Evolutionary conservation across 148 eudicot species (phyloP).

Genomic region (Limonium bicolor): DNA sequence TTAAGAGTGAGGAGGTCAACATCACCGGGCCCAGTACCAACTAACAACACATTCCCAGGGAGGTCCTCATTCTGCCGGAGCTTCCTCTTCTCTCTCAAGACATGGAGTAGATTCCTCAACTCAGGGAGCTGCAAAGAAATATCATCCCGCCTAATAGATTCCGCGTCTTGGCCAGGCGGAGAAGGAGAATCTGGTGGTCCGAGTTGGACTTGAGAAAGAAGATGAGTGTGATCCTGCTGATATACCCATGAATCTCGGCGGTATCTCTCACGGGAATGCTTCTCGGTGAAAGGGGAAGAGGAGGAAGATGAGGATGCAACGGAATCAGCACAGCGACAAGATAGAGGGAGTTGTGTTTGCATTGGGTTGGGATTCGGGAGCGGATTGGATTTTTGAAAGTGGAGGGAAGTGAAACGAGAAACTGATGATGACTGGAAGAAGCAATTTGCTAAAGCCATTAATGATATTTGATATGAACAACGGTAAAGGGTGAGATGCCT

Average conservation of each 20-base stretch:
- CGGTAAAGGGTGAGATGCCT: no score
- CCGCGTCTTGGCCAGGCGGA: slow-evolving; percentile 11
- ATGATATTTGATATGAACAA: no score
- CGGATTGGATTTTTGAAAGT: no score
- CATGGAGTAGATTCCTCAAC: slow-evolving; percentile 54
- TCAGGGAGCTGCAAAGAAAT: slow-evolving; percentile 77
- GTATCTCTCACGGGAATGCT: slow-evolving; percentile 40
- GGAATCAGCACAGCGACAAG: no score
- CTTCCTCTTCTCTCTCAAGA: slow-evolving; percentile 48
- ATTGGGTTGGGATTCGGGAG: no score
- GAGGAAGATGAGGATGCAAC: no score
- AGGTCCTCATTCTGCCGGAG: slow-evolving; percentile 5
- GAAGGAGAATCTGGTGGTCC: neutral
- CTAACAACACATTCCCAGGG: slow-evolving; percentile 80
- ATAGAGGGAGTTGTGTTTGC: no score
- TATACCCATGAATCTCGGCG: slow-evolving; percentile 63
- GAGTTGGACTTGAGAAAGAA: slow-evolving; percentile 2
- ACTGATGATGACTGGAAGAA: no score
- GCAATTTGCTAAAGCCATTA: no score
- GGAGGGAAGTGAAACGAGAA: no score
- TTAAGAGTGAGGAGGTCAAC: slow-evolving; percentile 73
- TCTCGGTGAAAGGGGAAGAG: slow-evolving; percentile 80
- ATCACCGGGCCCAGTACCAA: slow-evolving; percentile 95
- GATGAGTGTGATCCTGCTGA: no score
- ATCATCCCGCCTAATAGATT: slow-evolving; percentile 30